These are phyloP conservation scores for Oryza meyeriana DNA, from an alignment of 176 grass and related monocot genomes.

Conservation along the genomic window DNA sequence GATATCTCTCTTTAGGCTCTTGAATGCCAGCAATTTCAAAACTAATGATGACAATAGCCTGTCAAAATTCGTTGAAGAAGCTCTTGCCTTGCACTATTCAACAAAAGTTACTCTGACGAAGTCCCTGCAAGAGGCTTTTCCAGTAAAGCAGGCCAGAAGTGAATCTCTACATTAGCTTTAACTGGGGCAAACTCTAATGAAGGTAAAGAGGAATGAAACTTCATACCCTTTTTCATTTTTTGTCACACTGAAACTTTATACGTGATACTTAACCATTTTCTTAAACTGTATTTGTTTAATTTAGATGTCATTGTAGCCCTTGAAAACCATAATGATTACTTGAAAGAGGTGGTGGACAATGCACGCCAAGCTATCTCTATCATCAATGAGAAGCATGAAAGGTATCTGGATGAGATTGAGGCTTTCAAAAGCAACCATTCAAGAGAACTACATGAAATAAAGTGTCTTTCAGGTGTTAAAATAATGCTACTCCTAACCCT, in stretches of 20 bases:
- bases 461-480: conserved; percentile 70
- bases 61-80: conserved; percentile 63
- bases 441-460: conserved; percentile 69
- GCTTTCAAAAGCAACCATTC: conserved; percentile 57
- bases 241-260: not conserved
- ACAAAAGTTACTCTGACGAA: conserved; percentile 73
- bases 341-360: conserved; percentile 67
- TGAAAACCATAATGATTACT: conserved; percentile 66
- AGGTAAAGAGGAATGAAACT: conserved; percentile 44
- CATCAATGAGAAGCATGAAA: conserved; percentile 67
- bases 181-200: conserved; percentile 61
- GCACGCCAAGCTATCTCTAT: conserved; percentile 58
- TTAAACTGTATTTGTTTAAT: conserved; percentile 36
- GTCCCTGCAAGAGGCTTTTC: conserved; percentile 63
- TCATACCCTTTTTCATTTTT: not conserved
- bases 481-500: conserved; percentile 16
- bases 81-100: conserved; percentile 58
- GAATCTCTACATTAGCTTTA: conserved; percentile 57
- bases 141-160: conserved; percentile 62
- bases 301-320: conserved; percentile 77
- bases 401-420: conserved; percentile 66
- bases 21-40: conserved; percentile 42
- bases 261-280: not conserved
- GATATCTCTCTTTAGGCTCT: conserved; percentile 78
- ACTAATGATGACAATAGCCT: conserved; percentile 24